These are phyloP conservation scores for Saccharomyces pastorianus DNA, from an alignment of 1,139 yeast genomes.

Conservation along the genomic window DNA sequence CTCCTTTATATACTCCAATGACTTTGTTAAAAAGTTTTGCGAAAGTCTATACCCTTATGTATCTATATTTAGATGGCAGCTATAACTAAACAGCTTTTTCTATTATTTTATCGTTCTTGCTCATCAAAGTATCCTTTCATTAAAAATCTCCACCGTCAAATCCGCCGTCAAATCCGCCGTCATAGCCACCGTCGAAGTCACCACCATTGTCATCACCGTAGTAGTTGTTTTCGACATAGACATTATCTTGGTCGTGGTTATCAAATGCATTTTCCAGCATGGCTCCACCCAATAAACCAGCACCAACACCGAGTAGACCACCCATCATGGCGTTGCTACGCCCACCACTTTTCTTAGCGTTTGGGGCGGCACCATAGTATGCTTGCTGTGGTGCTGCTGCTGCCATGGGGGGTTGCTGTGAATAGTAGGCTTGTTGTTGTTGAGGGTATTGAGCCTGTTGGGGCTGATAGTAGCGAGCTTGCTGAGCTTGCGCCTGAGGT, in stretches of 20 bases:
- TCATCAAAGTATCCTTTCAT: not conserved
- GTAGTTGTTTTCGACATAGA: constrained; percentile 29
- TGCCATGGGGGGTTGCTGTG: constrained; percentile 3
- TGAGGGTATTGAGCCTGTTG: constrained; percentile 7
- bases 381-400: constrained; percentile 14
- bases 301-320: constrained; percentile 68
- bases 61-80: not conserved
- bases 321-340: constrained; percentile 34
- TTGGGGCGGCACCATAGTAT: constrained; percentile 27
- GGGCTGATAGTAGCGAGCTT: constrained; percentile 4
- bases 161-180: constrained; percentile 10
- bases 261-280: constrained; percentile 36
- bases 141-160: constrained; percentile 12
- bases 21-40: not conserved
- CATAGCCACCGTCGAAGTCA: constrained; percentile 24
- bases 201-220: constrained; percentile 16
- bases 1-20: not conserved
- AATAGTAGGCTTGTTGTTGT: not conserved
- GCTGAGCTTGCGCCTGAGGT: constrained; percentile 3
- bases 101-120: not conserved
- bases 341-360: constrained; percentile 19
- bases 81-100: not conserved
- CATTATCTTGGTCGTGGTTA: constrained; percentile 9
- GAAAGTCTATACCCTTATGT: not conserved
- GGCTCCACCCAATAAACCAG: constrained; percentile 72